Conservation (phyloP, 176 grass and related monocot species). For the Dendrocalamus sinicus region DNA sequence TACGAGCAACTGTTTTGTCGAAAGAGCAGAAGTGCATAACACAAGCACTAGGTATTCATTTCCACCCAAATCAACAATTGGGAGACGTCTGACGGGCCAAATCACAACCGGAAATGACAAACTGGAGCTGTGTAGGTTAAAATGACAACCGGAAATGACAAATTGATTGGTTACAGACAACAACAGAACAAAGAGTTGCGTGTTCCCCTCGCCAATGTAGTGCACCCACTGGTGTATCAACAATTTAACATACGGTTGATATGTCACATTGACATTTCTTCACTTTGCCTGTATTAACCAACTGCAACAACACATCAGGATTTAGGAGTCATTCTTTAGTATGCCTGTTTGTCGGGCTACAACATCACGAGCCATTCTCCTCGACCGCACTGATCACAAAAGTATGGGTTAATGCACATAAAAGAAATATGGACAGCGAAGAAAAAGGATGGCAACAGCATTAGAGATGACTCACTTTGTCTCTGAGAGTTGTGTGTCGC, state of each 20-base stretch:
- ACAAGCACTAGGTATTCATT: slow-evolving; percentile 11
- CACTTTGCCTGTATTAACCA: neutral
- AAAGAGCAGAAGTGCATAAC: neutral
- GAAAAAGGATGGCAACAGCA: neutral
- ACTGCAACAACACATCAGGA: neutral
- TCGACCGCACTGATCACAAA: slow-evolving; percentile 21
- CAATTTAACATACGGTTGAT: neutral
- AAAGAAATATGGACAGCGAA: neutral
- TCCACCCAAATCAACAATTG: slow-evolving; percentile 29
- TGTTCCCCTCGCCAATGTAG: neutral
- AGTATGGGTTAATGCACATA: neutral
- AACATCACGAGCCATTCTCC: slow-evolving; percentile 40
- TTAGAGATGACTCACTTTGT: slow-evolving; percentile 7
- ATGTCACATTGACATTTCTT: slow-evolving; percentile 45
- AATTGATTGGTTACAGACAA: slow-evolving; percentile 10
- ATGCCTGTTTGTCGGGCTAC: neutral
- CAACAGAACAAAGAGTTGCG: slow-evolving; percentile 12
- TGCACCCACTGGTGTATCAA: neutral
- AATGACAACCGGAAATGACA: slow-evolving; percentile 19
- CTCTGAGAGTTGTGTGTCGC: neutral
- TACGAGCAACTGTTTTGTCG: neutral
- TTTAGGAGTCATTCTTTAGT: slow-evolving; percentile 2
- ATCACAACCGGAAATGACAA: slow-evolving; percentile 19
- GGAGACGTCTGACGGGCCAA: neutral
- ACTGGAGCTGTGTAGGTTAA: neutral